These are phyloP conservation scores for Phoma sp. DNA, from an alignment of 2,329 filamentous ascomycete species.

Conservation along the genomic window DNA sequence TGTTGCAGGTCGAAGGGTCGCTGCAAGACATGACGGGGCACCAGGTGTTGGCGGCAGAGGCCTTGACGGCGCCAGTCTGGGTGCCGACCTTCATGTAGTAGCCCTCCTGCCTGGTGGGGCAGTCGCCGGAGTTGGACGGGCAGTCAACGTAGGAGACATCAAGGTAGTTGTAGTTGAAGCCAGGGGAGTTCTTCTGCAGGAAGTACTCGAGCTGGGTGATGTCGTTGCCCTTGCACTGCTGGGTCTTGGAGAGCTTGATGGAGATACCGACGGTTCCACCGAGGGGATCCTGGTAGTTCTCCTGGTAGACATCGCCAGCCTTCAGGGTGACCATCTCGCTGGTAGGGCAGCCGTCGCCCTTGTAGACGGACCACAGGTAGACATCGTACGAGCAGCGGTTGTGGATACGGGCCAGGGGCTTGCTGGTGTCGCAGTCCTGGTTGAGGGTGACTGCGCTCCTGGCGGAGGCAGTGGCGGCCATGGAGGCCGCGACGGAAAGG, in stretches of 20 bases:
- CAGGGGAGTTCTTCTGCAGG: slow-evolving; percentile 19
- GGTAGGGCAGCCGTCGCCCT: slow-evolving; percentile 33
- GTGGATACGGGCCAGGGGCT: slow-evolving; percentile 38
- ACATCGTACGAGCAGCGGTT: slow-evolving; percentile 49
- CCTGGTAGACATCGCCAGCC: slow-evolving; percentile 38
- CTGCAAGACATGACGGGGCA: slow-evolving; percentile 41
- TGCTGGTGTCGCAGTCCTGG: slow-evolving; percentile 17
- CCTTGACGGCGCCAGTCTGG: slow-evolving; percentile 22
- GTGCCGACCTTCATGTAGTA: slow-evolving; percentile 41
- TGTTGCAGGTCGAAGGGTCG: slow-evolving; percentile 30
- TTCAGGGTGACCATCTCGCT: slow-evolving; percentile 34
- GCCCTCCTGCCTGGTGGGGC: slow-evolving; percentile 43
- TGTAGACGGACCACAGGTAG: slow-evolving; percentile 48
- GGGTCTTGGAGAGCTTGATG: slow-evolving; percentile 48
- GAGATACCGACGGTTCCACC: slow-evolving; percentile 40
- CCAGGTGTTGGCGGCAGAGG: slow-evolving; percentile 32
- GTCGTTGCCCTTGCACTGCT: slow-evolving; percentile 35
- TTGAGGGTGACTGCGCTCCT: slow-evolving; percentile 27
- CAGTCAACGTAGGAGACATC: slow-evolving; percentile 50
- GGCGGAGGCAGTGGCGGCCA: slow-evolving; percentile 38
- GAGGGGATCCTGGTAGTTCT: slow-evolving; percentile 35
- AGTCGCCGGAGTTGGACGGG: slow-evolving; percentile 23
- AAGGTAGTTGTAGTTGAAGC: slow-evolving; percentile 38
- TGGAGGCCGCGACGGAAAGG: slow-evolving; percentile 37
- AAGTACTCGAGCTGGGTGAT: slow-evolving; percentile 50